Evolutionary conservation across 441 rosid genomes (phyloP).

Genomic region (Metrosideros polymorpha): DNA sequence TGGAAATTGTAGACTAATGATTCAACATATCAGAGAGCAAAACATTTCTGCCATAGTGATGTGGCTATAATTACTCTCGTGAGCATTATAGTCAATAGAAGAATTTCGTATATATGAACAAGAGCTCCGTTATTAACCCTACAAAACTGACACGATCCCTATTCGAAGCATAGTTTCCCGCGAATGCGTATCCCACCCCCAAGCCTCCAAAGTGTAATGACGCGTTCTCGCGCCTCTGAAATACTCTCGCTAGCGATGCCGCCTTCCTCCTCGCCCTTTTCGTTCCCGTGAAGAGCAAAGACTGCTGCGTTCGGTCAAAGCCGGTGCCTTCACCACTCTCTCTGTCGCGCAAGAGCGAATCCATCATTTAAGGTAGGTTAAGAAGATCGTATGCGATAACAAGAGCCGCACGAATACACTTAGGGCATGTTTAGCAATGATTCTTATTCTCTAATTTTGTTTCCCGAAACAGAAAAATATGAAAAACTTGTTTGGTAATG

Average conservation of each 20-base stretch:
- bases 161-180: conserved; percentile 39
- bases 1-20: neutral
- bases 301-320: conserved; percentile 68
- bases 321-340: conserved; percentile 65
- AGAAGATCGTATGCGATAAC: neutral
- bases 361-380: neutral
- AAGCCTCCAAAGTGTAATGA: conserved; percentile 45
- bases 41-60: neutral
- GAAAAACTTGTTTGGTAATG: no score
- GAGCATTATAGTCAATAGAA: conserved; percentile 22
- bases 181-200: conserved; percentile 55
- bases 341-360: conserved; percentile 31
- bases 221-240: conserved; percentile 63
- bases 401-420: neutral
- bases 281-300: conserved; percentile 76
- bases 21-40: neutral
- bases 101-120: conserved; percentile 45
- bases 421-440: no score
- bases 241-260: conserved; percentile 82
- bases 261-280: conserved; percentile 93
- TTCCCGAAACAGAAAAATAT: no score
- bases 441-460: no score
- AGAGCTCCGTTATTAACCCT: conserved; percentile 20
- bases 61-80: neutral
- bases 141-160: conserved; percentile 71